Evolutionary conservation across 768 basidiomycete genomes (phyloP).

Genomic region (Xerocomellus chrysenteron): DNA sequence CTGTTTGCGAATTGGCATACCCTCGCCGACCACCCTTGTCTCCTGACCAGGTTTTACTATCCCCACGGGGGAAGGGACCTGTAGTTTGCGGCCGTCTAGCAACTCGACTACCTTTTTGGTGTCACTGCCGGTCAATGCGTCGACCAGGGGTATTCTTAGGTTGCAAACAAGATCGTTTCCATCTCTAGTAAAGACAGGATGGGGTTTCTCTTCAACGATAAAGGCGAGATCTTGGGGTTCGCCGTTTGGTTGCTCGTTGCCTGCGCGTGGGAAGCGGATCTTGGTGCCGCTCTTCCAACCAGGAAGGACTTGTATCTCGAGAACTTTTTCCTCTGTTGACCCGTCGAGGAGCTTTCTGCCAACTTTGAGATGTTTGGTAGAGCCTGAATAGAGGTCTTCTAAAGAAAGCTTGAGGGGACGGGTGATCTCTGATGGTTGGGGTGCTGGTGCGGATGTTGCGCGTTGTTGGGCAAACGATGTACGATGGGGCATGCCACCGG

Average conservation of each 20-base stretch:
- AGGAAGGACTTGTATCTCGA: constrained; percentile 76
- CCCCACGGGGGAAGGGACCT: constrained; percentile 61
- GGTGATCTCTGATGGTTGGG: constrained; percentile 58
- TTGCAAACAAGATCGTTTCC: constrained; percentile 75
- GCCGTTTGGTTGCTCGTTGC: constrained; percentile 70
- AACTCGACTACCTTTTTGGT: constrained; percentile 59
- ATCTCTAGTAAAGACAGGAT: constrained; percentile 70
- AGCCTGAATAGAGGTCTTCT: constrained; percentile 82
- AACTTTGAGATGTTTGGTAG: constrained; percentile 86
- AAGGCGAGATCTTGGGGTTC: constrained; percentile 92
- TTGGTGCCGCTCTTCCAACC: constrained; percentile 98
- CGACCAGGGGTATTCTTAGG: constrained; percentile 71
- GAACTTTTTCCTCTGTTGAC: constrained; percentile 77
- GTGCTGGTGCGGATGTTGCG: constrained; percentile 29
- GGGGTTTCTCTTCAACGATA: constrained; percentile 93
- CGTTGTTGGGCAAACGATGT: constrained; percentile 30
- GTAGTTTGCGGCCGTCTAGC: constrained; percentile 79
- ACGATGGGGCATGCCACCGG: constrained; percentile 58
- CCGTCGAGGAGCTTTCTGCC: constrained; percentile 73
- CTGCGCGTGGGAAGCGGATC: constrained; percentile 83
- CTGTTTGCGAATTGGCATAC: constrained; percentile 89
- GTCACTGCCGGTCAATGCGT: constrained; percentile 68
- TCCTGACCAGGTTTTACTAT: constrained; percentile 77
- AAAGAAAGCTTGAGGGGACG: constrained; percentile 84
- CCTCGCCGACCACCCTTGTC: constrained; percentile 70